Base-by-base conservation (phyloP, 768 basidiomycete genomes). In the Pholiota molesta region DNA sequence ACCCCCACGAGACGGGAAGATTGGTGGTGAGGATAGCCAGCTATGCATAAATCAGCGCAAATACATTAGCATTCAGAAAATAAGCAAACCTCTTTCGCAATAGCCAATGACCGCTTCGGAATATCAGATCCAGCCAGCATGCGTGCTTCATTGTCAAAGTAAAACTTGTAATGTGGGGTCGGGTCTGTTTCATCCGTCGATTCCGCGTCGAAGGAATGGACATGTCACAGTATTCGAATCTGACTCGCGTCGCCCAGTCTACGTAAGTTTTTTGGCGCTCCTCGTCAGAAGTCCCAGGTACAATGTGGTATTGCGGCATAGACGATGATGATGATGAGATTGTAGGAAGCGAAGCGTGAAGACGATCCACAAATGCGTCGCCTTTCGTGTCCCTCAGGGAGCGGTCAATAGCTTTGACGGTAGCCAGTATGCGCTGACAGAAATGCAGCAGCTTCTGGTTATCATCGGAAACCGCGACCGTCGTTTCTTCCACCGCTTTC, bases 211-310 rank as follows among this genome's bases (percentile, higher is more conserved):
- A 33, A 14, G 62, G 61, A 28, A 91, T 71, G 1, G 87, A 83
- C 64, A 97, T 81, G 74, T 97, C 94, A 71, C 94, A 95, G 71
- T 97, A 97, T 73, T 96, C 92, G 76, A 97, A 98, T 55, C 95
- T 82, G 26, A 85, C 84, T 19, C 83, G 80, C 10, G 81, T 91
- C 5, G 92, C 94, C 95, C 96, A 98, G 42, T 90, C 85, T 58
- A 91, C 69, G 72, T 98, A 97, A 8, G 83, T 81, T 71, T 87
- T 88, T 66, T 80, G 79, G 1, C 86, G 79, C 29, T 82, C 83
- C 71, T 90, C 92, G 45, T 92, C 89, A 2, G 89, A 87, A 8
- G 79, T 72, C 37, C 85, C 86, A 2, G 81, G 77, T 61, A 87
- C 81, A 55, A 86, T 76, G 37, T 77, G 68, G 55, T 75, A 73